Percentiles rank a stretch among this genome's conserved stretches.
Evolutionary conservation across 1,284 basidiomycete species (phyloP).

Genomic region (Inonotus hispidus): DNA sequence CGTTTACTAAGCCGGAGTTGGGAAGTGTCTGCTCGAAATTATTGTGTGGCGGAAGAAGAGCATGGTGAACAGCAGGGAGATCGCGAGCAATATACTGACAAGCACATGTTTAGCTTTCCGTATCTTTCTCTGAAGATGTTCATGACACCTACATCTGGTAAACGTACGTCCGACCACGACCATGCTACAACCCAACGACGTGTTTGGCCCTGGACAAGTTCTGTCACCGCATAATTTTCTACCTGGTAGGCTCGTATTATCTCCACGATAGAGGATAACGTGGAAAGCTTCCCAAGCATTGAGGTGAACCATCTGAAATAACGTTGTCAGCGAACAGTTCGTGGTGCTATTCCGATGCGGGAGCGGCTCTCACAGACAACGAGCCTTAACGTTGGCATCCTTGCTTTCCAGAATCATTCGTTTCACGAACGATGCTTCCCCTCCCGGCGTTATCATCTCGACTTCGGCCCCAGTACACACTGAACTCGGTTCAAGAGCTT

Average conservation of each 20-base stretch:
- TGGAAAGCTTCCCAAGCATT: constrained; percentile 83
- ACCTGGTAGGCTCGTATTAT: constrained; percentile 58
- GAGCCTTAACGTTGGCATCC: constrained; percentile 26
- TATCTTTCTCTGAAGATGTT: not conserved
- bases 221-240: constrained; percentile 78
- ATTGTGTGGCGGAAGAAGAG: constrained; percentile 51
- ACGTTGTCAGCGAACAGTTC: not conserved
- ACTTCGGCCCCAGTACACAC: constrained; percentile 77
- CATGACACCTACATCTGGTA: constrained; percentile 66
- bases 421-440: constrained; percentile 76
- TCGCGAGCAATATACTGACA: constrained; percentile 47
- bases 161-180: constrained; percentile 59
- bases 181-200: constrained; percentile 86
- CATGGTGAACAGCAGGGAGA: constrained; percentile 37
- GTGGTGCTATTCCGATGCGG: not conserved
- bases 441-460: constrained; percentile 86
- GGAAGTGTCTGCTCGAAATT: constrained; percentile 39
- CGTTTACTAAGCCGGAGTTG: constrained; percentile 19
- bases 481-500: constrained; percentile 58
- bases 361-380: constrained; percentile 45
- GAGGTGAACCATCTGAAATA: constrained; percentile 81
- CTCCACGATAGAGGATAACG: constrained; percentile 57
- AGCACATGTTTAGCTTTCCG: constrained; percentile 10
- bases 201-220: constrained; percentile 82
- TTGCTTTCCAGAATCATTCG: constrained; percentile 77